phyloP scores from a whole-genome alignment of 768 basidiomycete genomes.

The Lactifluus subvellereus region DNA sequence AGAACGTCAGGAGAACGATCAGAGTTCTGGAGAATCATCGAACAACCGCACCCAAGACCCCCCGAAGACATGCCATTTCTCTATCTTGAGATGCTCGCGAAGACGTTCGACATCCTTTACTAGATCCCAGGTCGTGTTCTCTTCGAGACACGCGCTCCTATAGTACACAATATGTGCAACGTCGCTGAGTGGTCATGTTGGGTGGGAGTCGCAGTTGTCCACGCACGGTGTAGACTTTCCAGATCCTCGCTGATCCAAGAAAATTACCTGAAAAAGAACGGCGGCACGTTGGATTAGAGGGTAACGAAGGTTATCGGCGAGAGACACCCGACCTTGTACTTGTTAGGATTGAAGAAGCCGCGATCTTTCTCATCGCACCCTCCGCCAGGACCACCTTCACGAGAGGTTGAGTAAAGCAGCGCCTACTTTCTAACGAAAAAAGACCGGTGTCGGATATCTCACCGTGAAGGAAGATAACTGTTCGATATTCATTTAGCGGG shows the following conservation, averaged over 20 bases:
- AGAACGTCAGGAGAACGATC: neutral
- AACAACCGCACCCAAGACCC: slow-evolving; percentile 70
- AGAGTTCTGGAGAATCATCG: neutral
- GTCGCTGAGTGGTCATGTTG: neutral
- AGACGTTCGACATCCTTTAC: slow-evolving; percentile 86
- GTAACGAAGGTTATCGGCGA: neutral
- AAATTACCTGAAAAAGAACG: slow-evolving; percentile 51
- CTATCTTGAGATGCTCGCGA: slow-evolving; percentile 65
- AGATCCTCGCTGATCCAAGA: slow-evolving; percentile 86
- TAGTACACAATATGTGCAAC: slow-evolving; percentile 13
- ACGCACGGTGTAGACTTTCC: slow-evolving; percentile 82
- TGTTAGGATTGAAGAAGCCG: slow-evolving; percentile 74
- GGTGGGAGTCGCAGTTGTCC: neutral
- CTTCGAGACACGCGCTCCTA: slow-evolving; percentile 67
- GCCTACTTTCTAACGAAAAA: neutral
- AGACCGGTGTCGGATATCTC: neutral
- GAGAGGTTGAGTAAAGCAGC: neutral
- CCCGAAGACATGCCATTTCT: slow-evolving; percentile 93
- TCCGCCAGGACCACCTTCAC: slow-evolving; percentile 72
- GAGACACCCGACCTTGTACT: slow-evolving; percentile 59
- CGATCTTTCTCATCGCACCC: slow-evolving; percentile 64
- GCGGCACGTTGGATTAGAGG: slow-evolving; percentile 4
- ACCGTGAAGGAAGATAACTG: slow-evolving; percentile 25
- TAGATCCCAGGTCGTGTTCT: slow-evolving; percentile 93
- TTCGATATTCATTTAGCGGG: neutral